Percentiles rank a stretch among this genome's conserved stretches.
Evolutionary conservation across 2,329 filamentous ascomycete species (phyloP).

Genomic region (Penicillium thymicola): DNA sequence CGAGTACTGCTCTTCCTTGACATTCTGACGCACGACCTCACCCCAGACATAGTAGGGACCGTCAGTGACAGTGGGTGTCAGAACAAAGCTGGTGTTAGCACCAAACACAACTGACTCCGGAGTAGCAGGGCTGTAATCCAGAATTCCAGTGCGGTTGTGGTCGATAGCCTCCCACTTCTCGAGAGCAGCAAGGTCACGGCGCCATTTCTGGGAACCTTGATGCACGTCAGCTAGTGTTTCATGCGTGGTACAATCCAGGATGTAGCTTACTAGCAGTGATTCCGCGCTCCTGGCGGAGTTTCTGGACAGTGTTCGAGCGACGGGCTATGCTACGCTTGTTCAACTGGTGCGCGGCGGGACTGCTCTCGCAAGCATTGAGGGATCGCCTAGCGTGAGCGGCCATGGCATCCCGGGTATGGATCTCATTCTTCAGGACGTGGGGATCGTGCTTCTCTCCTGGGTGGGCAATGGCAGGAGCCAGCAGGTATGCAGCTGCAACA

Average conservation of each 20-base stretch:
- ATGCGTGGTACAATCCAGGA: not conserved
- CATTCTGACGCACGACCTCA: constrained; percentile 42
- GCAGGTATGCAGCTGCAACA: constrained; percentile 28
- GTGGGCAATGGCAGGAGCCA: constrained; percentile 28
- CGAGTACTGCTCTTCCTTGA: constrained; percentile 38
- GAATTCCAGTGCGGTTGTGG: constrained; percentile 38
- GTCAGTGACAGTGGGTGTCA: constrained; percentile 44
- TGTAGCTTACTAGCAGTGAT: constrained; percentile 23
- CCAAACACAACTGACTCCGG: constrained; percentile 36
- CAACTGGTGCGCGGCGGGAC: constrained; percentile 23
- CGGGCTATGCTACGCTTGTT: constrained; percentile 28
- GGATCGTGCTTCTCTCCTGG: constrained; percentile 33
- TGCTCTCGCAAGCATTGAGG: constrained; percentile 24
- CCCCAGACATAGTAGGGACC: constrained; percentile 48
- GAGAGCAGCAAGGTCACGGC: constrained; percentile 38
- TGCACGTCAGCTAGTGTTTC: not conserved
- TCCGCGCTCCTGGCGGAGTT: constrained; percentile 27
- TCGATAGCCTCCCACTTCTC: constrained; percentile 38
- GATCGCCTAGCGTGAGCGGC: constrained; percentile 25
- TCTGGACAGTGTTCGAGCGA: constrained; percentile 25
- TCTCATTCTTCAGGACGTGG: constrained; percentile 28
- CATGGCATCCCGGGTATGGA: constrained; percentile 27
- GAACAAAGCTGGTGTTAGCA: constrained; percentile 45
- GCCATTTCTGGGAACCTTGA: constrained; percentile 28
- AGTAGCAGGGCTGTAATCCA: constrained; percentile 27